Base-by-base conservation (phyloP, 257 asterid species). In the Anisodus acutangulus region DNA sequence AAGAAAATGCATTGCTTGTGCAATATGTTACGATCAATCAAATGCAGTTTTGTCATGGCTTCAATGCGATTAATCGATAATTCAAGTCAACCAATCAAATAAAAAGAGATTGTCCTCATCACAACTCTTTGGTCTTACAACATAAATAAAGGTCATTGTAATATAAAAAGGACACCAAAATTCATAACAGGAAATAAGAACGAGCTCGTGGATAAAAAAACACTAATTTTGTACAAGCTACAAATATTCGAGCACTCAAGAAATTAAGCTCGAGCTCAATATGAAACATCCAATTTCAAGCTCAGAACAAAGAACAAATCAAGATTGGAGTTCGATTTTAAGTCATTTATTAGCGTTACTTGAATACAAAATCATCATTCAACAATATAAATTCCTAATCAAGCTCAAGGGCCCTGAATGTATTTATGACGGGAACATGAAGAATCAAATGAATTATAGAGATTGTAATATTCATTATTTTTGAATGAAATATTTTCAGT, bases 141-240 rank as follows among this genome's bases (percentile, higher is more conserved):
- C 5, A 31, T 66, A 8, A 35, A 12, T 11, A 66, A 12, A 35
- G 1, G n/a, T 66, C 8, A 2, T 66, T 11, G 1, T 31, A 66
- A 64, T 0, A 15, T 31, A 5, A 17, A 55, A 59, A 11, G 4
- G 10, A 31, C n/a, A 66, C 10, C 16, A 13, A 37, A 67, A 35
- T 67, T 67, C 11, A 67, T 35, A 0, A 67, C 49, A 0, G 35
- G 74, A 67, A 67, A 3, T 19, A 35, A 67, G 4, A 67, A 19
- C 19, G 1, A 35, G 3, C 1, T 67, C 17, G 19, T 35, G 71
- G 71, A 4, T 64, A 17, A 6, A 13, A 67, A 0, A 13, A 0
- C 11, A 11, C 9, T 37, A 0, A 12, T 0, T 67, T 67, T 35
- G 37, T 35, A 67, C 8, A 66, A 26, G 16, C 0, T 12, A 8